Conservation (phyloP, 495 filamentous ascomycete genomes). For the Penicillium fimorum region DNA sequence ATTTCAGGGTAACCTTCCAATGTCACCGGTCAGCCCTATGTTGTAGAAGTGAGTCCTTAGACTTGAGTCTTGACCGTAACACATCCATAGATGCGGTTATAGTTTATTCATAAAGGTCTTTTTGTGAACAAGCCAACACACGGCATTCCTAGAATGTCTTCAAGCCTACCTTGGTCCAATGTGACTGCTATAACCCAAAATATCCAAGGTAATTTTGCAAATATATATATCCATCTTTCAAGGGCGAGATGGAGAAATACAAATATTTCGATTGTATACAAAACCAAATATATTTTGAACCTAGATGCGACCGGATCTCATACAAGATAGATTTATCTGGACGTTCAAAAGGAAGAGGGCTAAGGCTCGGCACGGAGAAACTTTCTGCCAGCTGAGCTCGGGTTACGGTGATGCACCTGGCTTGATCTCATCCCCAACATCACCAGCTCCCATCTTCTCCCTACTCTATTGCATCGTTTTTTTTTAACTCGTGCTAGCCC, state of each 20-base stretch:
- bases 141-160: not conserved
- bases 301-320: not conserved
- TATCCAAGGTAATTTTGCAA: not conserved
- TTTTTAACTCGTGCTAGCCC: slow-evolving; percentile 3
- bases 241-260: not conserved
- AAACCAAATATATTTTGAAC: not conserved
- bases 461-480: slow-evolving; percentile 11
- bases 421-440: slow-evolving; percentile 21
- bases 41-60: not conserved
- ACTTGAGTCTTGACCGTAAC: not conserved
- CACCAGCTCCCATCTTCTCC: slow-evolving; percentile 15
- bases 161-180: not conserved
- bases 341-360: not conserved
- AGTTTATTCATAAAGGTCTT: not conserved
- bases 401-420: slow-evolving; percentile 38
- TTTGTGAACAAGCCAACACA: not conserved
- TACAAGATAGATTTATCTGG: not conserved
- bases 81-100: too few species aligned
- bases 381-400: slow-evolving; percentile 46
- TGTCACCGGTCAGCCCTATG: not conserved
- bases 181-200: not conserved
- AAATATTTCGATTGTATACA: not conserved
- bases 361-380: slow-evolving; percentile 34
- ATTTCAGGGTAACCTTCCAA: too few species aligned
- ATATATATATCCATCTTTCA: not conserved